Base-by-base conservation (phyloP, 805 yeast genomes). In the Teunomyces barrocoloradensis region DNA sequence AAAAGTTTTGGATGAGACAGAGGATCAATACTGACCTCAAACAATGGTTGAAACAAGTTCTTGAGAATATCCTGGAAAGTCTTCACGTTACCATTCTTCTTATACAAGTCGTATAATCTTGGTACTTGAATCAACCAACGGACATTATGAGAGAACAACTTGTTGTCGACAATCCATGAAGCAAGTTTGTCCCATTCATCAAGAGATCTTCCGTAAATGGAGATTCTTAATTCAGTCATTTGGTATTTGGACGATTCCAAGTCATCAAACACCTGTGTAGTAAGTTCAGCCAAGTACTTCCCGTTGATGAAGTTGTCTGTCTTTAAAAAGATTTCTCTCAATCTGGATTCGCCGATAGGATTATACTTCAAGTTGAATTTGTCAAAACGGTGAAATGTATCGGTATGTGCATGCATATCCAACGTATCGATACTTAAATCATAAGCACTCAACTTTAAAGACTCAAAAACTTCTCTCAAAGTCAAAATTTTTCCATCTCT, bases 341-440 rank as follows among this genome's bases (percentile, higher is more conserved):
- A 73, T 65, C 99, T 84, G 17, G 99, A 94, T 70, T 94, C 99
- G 27, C 99, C 99, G 57, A 94, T 86, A 17, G 99, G 99, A 63
- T 94, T 94, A 71, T 94, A 94, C 66, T 94, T 95, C 71, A 94
- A 77, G 66, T 94, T 94, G 78, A 94, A 94, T 69, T 94, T 94
- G 69, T 94, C 99, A 63, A 94, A 94, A 59, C 99, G 79, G 68
- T 94, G 99, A 79, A 94, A 94, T 0, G 98, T 87, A 61, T 94
- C 99, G 54, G 91, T 87, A 66, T 94, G 99, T 4, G 99, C 99
- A 68, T 94, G 99, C 99, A 94, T 94, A 68, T 94, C 99, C 55
- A 94, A 77, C 1, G 99, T 95, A 61, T 94, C 99, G 59, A 94
- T 94, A 48, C 96, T 87, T 49, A 94, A 75, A 63, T 94, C 99